Base-by-base conservation (phyloP, 352 stramenopile genomes). In the Ophiocytium majus region DNA sequence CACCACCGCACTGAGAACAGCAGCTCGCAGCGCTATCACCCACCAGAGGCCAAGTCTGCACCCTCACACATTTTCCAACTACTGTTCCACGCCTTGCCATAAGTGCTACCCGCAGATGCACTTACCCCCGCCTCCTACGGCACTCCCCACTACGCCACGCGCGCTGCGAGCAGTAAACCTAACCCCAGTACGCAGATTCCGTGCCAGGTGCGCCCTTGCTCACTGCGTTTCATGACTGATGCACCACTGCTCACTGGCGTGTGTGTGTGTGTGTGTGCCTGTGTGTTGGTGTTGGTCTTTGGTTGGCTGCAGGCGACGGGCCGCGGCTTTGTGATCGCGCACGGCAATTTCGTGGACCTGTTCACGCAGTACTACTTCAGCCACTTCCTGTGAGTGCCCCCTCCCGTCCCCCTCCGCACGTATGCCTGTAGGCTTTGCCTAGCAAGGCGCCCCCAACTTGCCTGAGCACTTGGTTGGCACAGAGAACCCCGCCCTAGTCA, bases 121-220 rank as follows among this genome's bases (percentile, higher is more conserved):
- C 5, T 57, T 14, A 57, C 5, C 5, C 43, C 43, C 14, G 5
- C 5, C 5, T 5, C 78, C 23, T 50, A n/a, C n/a, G n/a, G n/a
- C 0, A 33, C 31, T 82, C 0, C 10, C 9, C 94, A 98, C 66
- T 99, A 95, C 89, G 94, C 96, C 0, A 99, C 99, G 89, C 98
- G 98, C 89, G 95, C 97, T 0, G 95, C 94, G 76, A 98, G 95
- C 78, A 96, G 98, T 89, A 89, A 99, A 74, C 98, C 98, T 86
- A 93, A n/a, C n/a, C n/a, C n/a, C n/a, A n/a, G n/a, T n/a, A n/a
- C n/a, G n/a, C n/a, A n/a, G n/a, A n/a, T n/a, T n/a, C n/a, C n/a
- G n/a, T n/a, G n/a, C n/a, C n/a, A n/a, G n/a, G n/a, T n/a, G n/a
- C n/a, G n/a, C n/a, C n/a, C n/a, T n/a, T n/a, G n/a, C n/a, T n/a